Evolutionary conservation across 1,284 basidiomycete genomes (phyloP), one percentile per base, ranked within the genome.

Genomic region (Cystobasidiaceae sp.): DNA sequence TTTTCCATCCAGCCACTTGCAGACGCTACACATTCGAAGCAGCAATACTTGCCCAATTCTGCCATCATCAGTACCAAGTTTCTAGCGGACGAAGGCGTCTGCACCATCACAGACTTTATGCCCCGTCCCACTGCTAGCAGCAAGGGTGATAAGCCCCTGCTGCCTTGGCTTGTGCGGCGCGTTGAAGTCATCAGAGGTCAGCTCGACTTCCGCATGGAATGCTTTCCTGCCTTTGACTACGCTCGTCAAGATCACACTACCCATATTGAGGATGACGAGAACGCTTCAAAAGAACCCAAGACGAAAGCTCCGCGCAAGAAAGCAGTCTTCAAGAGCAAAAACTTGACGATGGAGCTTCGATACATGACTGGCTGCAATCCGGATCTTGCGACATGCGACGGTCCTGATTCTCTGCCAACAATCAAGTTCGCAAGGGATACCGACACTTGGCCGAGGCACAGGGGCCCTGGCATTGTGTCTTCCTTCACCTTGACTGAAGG

Each of bases 171-270:
- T 41, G 83, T 93, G 64, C 84, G 92, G 8, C 86, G 88, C 48
- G 85, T 96, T 23, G 90, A 93, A 78, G 84, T 87, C 23, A 15
- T 49, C 21, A 44, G 56, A n/a, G 68, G 64, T 5, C 21, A 43
- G 23, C 39, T 58, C 8, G 34, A 60, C 17, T 52, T 34, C 17
- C 23, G 23, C 15, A 49, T 67, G 50, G 74, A 74, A 78, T 92
- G 89, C 72, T 90, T 90, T 0, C 92, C 92, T 0, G 92, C 91
- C 0, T 96, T 96, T 83, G 87, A 94, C 77, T 96, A 96, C 73
- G 90, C 90, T 1, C 82, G 86, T 13, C 82, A 85, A 61, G 66
- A 80, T 2, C 92, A 96, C 76, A 82, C 80, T 2, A 86, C 87
- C 3, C 50, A 78, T 72, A 72, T 81, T 49, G 74, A 77, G 17